Base-by-base conservation (phyloP, 495 filamentous ascomycete species). In the Aeminium ludgeri region DNA sequence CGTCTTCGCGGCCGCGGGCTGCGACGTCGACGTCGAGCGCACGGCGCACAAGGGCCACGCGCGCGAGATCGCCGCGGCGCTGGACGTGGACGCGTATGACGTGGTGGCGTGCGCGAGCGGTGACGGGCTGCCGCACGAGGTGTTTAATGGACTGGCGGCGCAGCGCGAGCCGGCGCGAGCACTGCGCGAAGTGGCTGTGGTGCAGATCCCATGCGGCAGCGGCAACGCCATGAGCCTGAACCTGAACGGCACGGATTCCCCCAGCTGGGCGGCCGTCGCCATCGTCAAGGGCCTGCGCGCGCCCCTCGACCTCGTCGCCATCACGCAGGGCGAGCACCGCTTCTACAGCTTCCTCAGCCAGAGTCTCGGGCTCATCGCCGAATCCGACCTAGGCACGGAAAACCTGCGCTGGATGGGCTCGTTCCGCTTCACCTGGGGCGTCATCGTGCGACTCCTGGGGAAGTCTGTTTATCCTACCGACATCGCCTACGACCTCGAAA, bases 201-300 rank as follows among this genome's bases (percentile, higher is more conserved):
- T 78, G n/a, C 74, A 92, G 52, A 66, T 97, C 7, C 89, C 89
- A 7, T 89, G 87, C 54, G 89, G 89, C 6, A 83, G 80, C 34
- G 89, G 87, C 2, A 97, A 97, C 56, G 87, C 84, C 18, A 79
- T 96, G 82, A 80, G 78, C 34, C 81, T 78, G 66, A 95, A 94
- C 50, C 61, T 91, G 27, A 81, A 80, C 38, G 89, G 87, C 1
- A 89, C 83, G 1, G 72, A 76, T 27, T 79, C 73, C 46, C 70
- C 80, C 10, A 80, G 74, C 38, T 54, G 84, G 36, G 82, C 85
- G 2, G 80, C 87, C 7, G 56, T 97, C 46, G 70, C 70, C 3
- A 76, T 93, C 13, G 68, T 95, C 42, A 97, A 97, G 57, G 86
- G 83, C 5, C 58, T 91, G 27, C 66, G 73, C 12, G 86, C 77